A percentile compares a stretch with the other conserved stretches of the same genome.
Conservation (phyloP, 164 flowering plant species). For the Magnolia sinica region DNA sequence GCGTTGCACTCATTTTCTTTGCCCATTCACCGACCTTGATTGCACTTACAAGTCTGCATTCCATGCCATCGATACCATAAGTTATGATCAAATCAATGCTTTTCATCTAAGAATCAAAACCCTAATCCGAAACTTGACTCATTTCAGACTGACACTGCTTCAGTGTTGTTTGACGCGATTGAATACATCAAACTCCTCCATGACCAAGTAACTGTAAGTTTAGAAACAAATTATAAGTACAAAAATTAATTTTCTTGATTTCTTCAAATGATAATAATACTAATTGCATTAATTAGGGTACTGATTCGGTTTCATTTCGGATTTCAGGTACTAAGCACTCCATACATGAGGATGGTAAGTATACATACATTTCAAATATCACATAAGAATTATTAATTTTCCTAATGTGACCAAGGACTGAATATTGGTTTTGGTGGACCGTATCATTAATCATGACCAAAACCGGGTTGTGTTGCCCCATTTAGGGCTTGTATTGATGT, state of each 20-base stretch:
- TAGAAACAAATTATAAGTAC: neutral
- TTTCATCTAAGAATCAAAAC: no score
- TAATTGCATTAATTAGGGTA: neutral
- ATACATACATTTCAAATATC: neutral
- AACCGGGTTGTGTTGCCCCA: no score
- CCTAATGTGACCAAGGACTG: neutral
- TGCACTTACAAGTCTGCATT: no score
- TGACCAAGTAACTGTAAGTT: conserved; percentile 17
- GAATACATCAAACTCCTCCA: conserved; percentile 16
- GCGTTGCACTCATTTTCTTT: no score
- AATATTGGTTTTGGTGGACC: neutral
- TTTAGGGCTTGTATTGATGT: no score
- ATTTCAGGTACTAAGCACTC: conserved; percentile 12
- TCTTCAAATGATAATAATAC: neutral
- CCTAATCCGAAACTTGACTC: no score
- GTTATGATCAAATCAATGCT: no score
- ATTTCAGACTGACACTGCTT: conserved; percentile 18
- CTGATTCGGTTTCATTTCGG: neutral
- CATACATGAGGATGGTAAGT: conserved; percentile 16
- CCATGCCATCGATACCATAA: no score
- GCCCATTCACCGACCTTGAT: no score
- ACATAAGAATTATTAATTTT: neutral
- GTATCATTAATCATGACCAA: no score
- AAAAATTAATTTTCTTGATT: neutral
- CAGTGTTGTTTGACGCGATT: conserved; percentile 12